A percentile compares a stretch with the other conserved stretches of the same genome.
Conservation (phyloP, 306 rosid species). For the Glycine soja region DNA sequence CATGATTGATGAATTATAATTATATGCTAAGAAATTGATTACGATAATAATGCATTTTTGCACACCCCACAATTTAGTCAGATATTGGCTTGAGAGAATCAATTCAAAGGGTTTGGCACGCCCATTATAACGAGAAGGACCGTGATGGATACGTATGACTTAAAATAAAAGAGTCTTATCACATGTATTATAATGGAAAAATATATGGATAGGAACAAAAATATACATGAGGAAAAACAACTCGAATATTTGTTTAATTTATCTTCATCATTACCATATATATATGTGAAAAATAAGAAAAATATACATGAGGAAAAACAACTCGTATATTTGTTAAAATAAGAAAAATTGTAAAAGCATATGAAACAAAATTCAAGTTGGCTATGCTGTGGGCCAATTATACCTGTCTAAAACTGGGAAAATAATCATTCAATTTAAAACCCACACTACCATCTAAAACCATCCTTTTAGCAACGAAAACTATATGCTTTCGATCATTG, state of each 20-base stretch:
- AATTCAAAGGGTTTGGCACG: constrained; percentile 43
- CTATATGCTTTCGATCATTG: constrained; percentile 34
- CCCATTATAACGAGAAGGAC: constrained; percentile 43
- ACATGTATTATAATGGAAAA: constrained; percentile 20
- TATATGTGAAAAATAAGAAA: neutral
- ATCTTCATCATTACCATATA: constrained; percentile 16
- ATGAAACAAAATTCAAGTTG: constrained; percentile 46
- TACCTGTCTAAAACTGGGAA: constrained; percentile 20
- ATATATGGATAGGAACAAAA: constrained; percentile 27
- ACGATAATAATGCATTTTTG: constrained; percentile 33
- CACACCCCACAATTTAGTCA: constrained; percentile 43
- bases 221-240: too few relatives aligned
- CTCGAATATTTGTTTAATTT: neutral
- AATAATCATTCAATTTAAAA: constrained; percentile 34
- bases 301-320: too few relatives aligned
- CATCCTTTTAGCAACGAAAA: constrained; percentile 51
- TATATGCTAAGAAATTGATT: neutral
- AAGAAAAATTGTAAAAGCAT: constrained; percentile 9
- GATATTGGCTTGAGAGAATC: constrained; percentile 24
- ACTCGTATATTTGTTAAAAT: neutral
- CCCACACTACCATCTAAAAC: constrained; percentile 47
- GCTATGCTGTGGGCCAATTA: constrained; percentile 41
- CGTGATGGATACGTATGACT: constrained; percentile 31
- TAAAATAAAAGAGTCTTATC: constrained; percentile 39
- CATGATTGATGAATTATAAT: neutral